phyloP scores from a whole-genome alignment of 2,329 filamentous ascomycete species.

The Knufia petricola region DNA sequence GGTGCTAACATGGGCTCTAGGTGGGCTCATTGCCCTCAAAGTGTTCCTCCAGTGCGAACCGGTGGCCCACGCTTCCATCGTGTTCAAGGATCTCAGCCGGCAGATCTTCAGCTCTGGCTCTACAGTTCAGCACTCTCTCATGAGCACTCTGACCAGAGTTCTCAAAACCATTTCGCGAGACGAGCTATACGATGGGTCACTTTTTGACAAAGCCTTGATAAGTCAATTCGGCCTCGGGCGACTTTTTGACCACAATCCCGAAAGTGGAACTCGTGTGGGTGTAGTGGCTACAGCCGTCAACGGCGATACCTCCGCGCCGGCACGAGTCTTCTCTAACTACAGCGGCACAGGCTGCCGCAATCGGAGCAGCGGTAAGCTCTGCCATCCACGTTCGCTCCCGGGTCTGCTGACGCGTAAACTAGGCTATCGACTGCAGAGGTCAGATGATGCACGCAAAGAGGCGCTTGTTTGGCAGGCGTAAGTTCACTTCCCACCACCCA shows the following conservation, averaged over 20 bases:
- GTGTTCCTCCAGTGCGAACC: too few species aligned
- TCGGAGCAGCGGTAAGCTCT: not conserved
- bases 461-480: slow-evolving; percentile 7
- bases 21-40: too few species aligned
- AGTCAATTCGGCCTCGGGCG: too few species aligned
- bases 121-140: too few species aligned
- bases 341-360: not conserved
- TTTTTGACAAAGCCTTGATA: too few species aligned
- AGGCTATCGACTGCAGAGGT: slow-evolving; percentile 3
- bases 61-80: too few species aligned
- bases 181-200: too few species aligned
- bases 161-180: too few species aligned
- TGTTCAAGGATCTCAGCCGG: too few species aligned
- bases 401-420: not conserved
- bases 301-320: not conserved
- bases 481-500: not conserved
- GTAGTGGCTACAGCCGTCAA: slow-evolving; percentile 2
- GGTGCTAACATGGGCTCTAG: too few species aligned
- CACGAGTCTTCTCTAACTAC: slow-evolving; percentile 8
- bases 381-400: not conserved
- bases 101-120: too few species aligned
- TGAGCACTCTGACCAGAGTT: too few species aligned
- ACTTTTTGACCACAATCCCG: slow-evolving; percentile 2
- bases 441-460: not conserved
- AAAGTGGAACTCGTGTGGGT: not conserved